Base-by-base conservation (phyloP, 306 rosid genomes). In the Trifolium dubium region DNA sequence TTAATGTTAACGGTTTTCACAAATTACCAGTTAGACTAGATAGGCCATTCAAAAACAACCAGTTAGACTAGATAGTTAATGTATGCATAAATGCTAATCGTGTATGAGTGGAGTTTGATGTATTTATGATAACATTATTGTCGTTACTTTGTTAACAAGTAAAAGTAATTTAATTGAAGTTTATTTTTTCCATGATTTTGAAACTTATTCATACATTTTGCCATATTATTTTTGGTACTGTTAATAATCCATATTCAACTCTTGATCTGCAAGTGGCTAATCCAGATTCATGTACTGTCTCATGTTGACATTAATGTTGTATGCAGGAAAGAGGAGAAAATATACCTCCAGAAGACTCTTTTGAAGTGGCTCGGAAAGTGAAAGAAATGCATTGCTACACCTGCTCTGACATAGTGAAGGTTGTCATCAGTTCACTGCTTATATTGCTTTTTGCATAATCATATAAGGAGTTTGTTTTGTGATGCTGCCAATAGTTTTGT, bases 281-380 rank as follows among this genome's bases (percentile, higher is more conserved):
- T 73, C 64, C 49, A 29, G 75, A 72, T 71, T 81, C 77, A 77
- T 63, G 63, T 64, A 79, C 55, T 69, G 32, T 73, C 77, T 73
- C 69, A 28, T 74, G 71, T 69, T 72, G 72, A 59, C 67, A 40
- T 69, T 65, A 46, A 72, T 78, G 77, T 30, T 78, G 77, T 30
- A n/a, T 83, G 85, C 74, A 92, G 99, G 99, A 95, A 90, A 87
- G 99, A 92, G 98, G 99, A 77, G 99, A 95, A 86, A 88, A 95
- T 81, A 68, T 95, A 72, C 99, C 99, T 3, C 98, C 97, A 5
- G 99, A 95, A 71, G 99, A 92, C 73, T 92, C 98, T 18, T 95
- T 92, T 85, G 99, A 95, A 47, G 99, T 95, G 69, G 99, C 99
- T 58, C 90, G 98, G 68, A 90, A 90, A 92, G 97, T 95, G 80